Evolutionary conservation across 148 eudicot genomes (phyloP), one percentile per base, ranked within the genome.

Genomic region (Spergularia marina): DNA sequence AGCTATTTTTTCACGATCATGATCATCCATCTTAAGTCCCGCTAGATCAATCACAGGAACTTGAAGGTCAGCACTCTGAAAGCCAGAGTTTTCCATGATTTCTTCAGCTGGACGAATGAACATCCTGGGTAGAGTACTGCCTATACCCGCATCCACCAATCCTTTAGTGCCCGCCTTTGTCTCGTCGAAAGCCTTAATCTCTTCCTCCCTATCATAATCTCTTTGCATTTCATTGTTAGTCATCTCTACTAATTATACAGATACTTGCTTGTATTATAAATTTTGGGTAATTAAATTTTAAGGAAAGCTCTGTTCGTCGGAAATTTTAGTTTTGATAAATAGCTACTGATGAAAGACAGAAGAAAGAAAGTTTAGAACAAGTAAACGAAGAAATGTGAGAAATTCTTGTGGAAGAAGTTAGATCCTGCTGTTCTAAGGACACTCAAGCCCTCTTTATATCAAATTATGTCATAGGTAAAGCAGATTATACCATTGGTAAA

Each of bases 151-250:
- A 62, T 84, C 87, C 12, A 82, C 76, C 14, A 84, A 52, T 44
- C 87, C 85, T 67, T 87, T 85, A 11, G 83, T 79, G 17, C 90
- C 87, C 1, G 87, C 76, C 73, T 78, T 81, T 15, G 84, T 73
- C 12, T 78, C 83, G 20, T 87, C 90, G 30, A 87, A 87, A 7
- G 83, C 83, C 70, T 77, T 84, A 9, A 84, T 56, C 3, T 73
- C 78, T 21, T 59, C 47, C 5, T 56, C 51, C 11, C 83, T 77
- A 64, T 82, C 81, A 47, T 79, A 11, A 10, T 4, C 44, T 23
- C 17, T 54, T 68, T 23, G 74, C 17, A 39, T 20, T 76, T 34
- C 41, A 15, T n/a, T 65, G 21, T 9, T 41, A 4, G 1, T 14
- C 16, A 14, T 57, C 17, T 7, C 61, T n/a, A 4, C 3, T 57